Conservation (phyloP, 139 green algal species). For the Bryopsis sp. region DNA sequence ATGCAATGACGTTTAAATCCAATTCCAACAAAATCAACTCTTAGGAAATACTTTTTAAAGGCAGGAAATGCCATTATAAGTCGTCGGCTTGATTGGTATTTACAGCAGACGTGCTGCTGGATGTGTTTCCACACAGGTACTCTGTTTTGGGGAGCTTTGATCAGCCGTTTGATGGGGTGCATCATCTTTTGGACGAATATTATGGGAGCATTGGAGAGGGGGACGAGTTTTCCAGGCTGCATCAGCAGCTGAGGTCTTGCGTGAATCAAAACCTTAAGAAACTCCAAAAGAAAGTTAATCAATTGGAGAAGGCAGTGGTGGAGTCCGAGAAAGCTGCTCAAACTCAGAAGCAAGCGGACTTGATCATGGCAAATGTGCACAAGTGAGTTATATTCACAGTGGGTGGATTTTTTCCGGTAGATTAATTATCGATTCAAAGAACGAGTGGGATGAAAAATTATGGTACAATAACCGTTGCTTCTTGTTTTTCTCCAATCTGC, state of each 20-base stretch:
- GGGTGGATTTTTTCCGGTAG: not conserved
- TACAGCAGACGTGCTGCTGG: not conserved
- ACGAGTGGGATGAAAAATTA: not conserved
- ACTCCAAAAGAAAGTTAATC: constrained; percentile 26
- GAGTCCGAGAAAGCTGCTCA: constrained; percentile 26
- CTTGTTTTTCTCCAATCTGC: not conserved
- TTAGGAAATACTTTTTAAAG: not conserved
- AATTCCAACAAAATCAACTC: not conserved
- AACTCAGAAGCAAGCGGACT: constrained; percentile 51
- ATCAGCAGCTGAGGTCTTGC: constrained; percentile 29
- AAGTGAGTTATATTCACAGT: constrained; percentile 16
- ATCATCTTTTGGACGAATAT: constrained; percentile 42
- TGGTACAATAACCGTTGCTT: constrained; percentile 1
- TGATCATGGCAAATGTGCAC: constrained; percentile 76
- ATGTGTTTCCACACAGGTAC: constrained; percentile 26
- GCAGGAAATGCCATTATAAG: too few relatives aligned
- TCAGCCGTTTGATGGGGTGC: constrained; percentile 23
- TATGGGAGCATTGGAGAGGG: constrained; percentile 34
- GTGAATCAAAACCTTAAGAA: constrained; percentile 36
- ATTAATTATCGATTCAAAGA: not conserved
- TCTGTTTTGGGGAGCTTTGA: constrained; percentile 39
- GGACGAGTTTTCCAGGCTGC: constrained; percentile 37
- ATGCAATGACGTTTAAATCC: not conserved
- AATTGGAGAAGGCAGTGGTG: constrained; percentile 15
- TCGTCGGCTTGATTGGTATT: too few relatives aligned